Evolutionary conservation across 2,329 filamentous ascomycete species (phyloP).

Genomic region (Dothidotthia symphoricarpi): DNA sequence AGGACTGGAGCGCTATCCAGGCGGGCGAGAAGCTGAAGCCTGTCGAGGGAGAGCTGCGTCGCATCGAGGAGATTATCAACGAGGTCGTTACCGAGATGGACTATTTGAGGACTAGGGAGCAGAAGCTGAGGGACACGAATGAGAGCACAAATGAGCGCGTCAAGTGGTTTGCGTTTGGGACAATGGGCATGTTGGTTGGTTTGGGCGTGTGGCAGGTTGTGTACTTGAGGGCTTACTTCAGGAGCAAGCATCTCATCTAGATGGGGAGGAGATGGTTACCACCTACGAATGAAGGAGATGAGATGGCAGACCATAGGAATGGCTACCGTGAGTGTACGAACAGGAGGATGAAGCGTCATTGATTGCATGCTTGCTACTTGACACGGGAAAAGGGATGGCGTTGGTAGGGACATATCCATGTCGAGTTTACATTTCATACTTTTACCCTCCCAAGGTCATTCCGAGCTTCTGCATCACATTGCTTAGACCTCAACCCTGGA

Average conservation of each 20-base stretch:
- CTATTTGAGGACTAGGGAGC: constrained; percentile 83
- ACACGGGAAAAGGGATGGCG: constrained; percentile 18
- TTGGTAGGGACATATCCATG: constrained; percentile 21
- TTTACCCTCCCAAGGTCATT: neutral
- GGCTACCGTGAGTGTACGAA: too few species aligned
- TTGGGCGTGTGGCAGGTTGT: constrained; percentile 97
- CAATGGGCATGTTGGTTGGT: constrained; percentile 84
- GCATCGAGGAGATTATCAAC: constrained; percentile 84
- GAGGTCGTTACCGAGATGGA: constrained; percentile 96
- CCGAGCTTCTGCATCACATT: neutral
- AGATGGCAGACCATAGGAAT: too few species aligned
- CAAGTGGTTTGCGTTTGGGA: constrained; percentile 96
- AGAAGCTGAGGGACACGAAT: constrained; percentile 96
- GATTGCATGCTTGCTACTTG: constrained; percentile 16
- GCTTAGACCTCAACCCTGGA: neutral
- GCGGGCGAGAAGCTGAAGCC: constrained; percentile 97
- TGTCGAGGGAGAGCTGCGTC: constrained; percentile 87
- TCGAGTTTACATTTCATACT: constrained; percentile 1
- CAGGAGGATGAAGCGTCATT: constrained; percentile 11
- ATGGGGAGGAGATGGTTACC: constrained; percentile 1
- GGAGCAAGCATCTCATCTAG: constrained; percentile 54
- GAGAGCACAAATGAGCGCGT: constrained; percentile 99
- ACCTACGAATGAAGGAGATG: too few species aligned
- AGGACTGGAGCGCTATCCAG: constrained; percentile 97
- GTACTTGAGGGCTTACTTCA: constrained; percentile 95